Evolutionary conservation across 2,329 filamentous ascomycete species (phyloP).

Genomic region (Phoma sp.): DNA sequence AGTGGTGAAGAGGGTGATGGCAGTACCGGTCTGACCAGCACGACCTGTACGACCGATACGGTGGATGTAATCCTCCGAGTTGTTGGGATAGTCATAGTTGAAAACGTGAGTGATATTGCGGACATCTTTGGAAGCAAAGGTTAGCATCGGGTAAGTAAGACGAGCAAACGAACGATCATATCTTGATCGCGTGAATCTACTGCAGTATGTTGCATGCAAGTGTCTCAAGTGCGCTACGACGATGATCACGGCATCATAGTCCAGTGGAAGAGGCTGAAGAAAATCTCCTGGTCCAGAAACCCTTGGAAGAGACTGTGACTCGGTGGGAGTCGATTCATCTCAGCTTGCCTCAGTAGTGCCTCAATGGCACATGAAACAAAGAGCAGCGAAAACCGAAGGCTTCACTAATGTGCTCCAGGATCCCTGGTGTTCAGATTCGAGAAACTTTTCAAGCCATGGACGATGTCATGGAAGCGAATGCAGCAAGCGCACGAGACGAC

Average conservation of each 20-base stretch:
- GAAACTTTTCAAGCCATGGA: conserved; percentile 85
- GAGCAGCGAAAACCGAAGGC: conserved; percentile 71
- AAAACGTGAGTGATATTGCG: conserved; percentile 99
- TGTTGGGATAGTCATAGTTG: conserved; percentile 99
- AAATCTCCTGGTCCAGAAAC: conserved; percentile 69
- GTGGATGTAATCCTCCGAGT: conserved; percentile 73
- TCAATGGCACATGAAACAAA: conserved; percentile 72
- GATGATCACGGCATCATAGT: conserved; percentile 51
- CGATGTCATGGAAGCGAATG: conserved; percentile 85
- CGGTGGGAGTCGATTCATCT: conserved; percentile 76
- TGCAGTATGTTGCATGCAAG: conserved; percentile 60
- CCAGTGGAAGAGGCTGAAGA: conserved; percentile 56
- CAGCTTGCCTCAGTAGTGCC: conserved; percentile 75
- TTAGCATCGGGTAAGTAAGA: conserved; percentile 70
- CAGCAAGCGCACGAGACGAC: conserved; percentile 76
- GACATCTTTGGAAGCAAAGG: conserved; percentile 87
- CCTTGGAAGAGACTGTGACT: conserved; percentile 72
- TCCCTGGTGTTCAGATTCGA: conserved; percentile 79
- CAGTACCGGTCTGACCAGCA: conserved; percentile 88
- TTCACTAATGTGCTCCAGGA: conserved; percentile 85
- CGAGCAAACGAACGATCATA: conserved; percentile 57
- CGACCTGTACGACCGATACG: conserved; percentile 72
- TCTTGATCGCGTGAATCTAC: conserved; percentile 65
- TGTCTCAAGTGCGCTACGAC: conserved; percentile 61
- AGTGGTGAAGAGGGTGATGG: conserved; percentile 98